phyloP scores from a whole-genome alignment of 225 moss, liverwort and hornwort species.

The Lunularia cruciata region DNA sequence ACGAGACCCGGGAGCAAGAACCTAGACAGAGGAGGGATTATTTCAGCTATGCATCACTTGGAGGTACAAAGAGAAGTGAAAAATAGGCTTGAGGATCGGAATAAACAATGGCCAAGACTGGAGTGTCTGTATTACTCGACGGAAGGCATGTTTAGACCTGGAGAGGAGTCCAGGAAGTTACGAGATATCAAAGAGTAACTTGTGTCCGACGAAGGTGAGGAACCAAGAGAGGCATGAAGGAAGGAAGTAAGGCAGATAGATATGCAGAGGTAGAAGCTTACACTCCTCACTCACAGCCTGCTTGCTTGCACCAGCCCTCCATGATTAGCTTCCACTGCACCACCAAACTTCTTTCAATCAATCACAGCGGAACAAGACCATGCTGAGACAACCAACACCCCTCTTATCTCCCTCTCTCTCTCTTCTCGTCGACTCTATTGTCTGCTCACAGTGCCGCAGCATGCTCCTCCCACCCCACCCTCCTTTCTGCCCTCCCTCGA shows the following conservation, averaged over 20 bases:
- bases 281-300: conserved; percentile 34
- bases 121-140: not conserved
- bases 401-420: not conserved
- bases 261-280: conserved; percentile 15
- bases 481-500: not conserved
- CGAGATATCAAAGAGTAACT: not conserved
- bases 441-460: not conserved
- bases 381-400: not conserved
- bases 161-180: not conserved
- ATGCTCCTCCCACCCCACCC: not conserved
- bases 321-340: conserved; percentile 29
- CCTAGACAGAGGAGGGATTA: not conserved
- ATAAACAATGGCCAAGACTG: not conserved
- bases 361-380: not conserved
- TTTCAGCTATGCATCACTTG: not conserved
- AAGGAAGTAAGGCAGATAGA: not conserved
- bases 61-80: not conserved
- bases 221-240: not conserved
- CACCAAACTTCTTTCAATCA: conserved; percentile 13
- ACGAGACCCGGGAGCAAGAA: conserved; percentile 25
- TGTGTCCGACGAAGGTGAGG: not conserved
- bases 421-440: conserved; percentile 6
- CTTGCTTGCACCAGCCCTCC: conserved; percentile 38
- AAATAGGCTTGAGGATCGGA: not conserved
- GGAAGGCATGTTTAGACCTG: too few species aligned